Conservation (phyloP, 805 yeast species). For the Torulaspora maleeae region DNA sequence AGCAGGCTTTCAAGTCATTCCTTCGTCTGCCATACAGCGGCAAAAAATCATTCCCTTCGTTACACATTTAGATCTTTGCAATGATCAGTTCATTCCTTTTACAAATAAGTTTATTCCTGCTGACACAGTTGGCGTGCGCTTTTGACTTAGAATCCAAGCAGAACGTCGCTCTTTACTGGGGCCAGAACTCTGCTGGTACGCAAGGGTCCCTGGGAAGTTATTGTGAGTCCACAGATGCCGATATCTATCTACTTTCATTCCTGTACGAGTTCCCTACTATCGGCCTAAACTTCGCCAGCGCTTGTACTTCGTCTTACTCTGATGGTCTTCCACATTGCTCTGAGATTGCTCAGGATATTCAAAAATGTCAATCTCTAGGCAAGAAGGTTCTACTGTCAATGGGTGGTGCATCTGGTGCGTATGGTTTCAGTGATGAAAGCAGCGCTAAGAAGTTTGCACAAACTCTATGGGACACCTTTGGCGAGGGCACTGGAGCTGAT, state of each 20-base stretch:
- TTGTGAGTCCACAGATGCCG: conserved; percentile 66
- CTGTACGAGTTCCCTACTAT: conserved; percentile 54
- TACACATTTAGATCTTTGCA: conserved; percentile 2
- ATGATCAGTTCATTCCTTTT: conserved; percentile 11
- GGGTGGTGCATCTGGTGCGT: conserved; percentile 71
- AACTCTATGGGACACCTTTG: conserved; percentile 59
- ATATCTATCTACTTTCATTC: conserved; percentile 68
- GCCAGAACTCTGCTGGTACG: conserved; percentile 71
- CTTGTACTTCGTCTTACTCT: conserved; percentile 40
- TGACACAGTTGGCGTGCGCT: conserved; percentile 14
- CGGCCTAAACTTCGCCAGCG: conserved; percentile 54
- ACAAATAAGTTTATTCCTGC: neutral
- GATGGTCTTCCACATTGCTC: conserved; percentile 45
- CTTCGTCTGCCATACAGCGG: neutral
- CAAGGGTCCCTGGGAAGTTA: conserved; percentile 46
- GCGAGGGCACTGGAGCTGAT: conserved; percentile 50
- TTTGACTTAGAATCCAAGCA: conserved; percentile 40
- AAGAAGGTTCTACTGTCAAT: conserved; percentile 72
- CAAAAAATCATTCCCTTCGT: conserved; percentile 8
- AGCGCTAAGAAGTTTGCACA: conserved; percentile 65
- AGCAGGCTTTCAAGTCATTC: conserved; percentile 1
- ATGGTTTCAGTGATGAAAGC: conserved; percentile 78
- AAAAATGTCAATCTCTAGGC: conserved; percentile 72
- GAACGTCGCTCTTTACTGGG: conserved; percentile 84
- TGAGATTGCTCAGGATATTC: conserved; percentile 62